Base-by-base conservation (phyloP, 1,284 basidiomycete species). In the Rhodotorula sp. region DNA sequence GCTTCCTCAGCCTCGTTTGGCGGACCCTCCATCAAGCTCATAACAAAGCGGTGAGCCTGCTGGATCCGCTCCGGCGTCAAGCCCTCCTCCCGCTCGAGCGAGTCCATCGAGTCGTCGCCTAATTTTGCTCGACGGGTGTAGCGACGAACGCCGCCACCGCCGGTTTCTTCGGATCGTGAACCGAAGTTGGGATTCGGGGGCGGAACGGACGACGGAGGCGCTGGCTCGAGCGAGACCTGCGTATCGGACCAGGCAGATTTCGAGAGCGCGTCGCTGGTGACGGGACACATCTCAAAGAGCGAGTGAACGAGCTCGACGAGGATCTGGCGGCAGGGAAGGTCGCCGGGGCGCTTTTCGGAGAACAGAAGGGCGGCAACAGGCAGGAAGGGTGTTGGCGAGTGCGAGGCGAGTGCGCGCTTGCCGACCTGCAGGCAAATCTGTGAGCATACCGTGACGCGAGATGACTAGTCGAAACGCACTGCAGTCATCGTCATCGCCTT, bases 281-380 rank as follows among this genome's bases (percentile, higher is more conserved):
- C 71, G 78, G 80, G 79, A 65, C 90, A 95, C 47, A 97, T 81
- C 24, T 95, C 91, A 77, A 94, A 94, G 17, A 94, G 82, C 63
- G 90, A 84, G 22, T 89, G 82, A 53, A 95, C 84, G 22, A 96
- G 82, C 68, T 99, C 95, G 62, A 92, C 82, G 62, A 99, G 92
- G 61, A 97, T 85, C 78, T 95, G 92, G 51, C 94, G 87, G 7
- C 91, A 90, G 2, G 87, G 85, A 4, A 98, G 84, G 63, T 99
- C 95, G 52, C 95, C 95, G 0, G 95, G 95, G 79, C 94, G 94
- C 83, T 98, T 98, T 82, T 97, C 94, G 2, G 92, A 94, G 81
- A 92, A 98, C 6, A 99, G 84, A 5, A 99, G 85, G 5, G 87
- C 82, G 20, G 93, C 84, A 15, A 99, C 84, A 68, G 92, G 89